Conservation (phyloP, 2,329 filamentous ascomycete genomes). For the Remersonia thermophila region DNA sequence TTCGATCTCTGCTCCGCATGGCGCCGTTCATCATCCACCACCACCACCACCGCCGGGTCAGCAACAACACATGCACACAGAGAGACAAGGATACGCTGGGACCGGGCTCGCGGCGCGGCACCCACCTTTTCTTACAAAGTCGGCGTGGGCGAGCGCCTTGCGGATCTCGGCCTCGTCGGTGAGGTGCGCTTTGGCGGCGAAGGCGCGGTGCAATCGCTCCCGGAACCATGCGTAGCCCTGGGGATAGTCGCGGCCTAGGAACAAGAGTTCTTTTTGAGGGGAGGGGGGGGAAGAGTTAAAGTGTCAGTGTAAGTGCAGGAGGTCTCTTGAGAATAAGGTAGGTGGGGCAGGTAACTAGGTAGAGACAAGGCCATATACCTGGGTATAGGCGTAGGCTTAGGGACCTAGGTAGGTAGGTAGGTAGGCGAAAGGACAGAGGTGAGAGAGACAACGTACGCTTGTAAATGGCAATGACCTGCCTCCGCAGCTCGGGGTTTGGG, state of each 20-base stretch:
- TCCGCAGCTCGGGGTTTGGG: slow-evolving; percentile 50
- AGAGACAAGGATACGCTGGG: no score
- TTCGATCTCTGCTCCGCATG: slow-evolving; percentile 60
- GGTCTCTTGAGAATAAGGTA: background rate
- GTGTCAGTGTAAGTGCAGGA: background rate
- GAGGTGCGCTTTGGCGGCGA: slow-evolving; percentile 60
- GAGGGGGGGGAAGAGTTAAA: background rate
- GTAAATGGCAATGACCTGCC: slow-evolving; percentile 74
- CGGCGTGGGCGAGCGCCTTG: slow-evolving; percentile 61
- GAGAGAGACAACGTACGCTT: slow-evolving; percentile 48
- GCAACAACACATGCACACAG: background rate
- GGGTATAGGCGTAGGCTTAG: no score
- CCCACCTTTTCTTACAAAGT: slow-evolving; percentile 83
- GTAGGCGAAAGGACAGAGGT: no score
- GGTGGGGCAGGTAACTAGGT: background rate
- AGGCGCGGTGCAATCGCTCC: slow-evolving; percentile 70
- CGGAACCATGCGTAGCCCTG: slow-evolving; percentile 72
- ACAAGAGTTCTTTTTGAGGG: slow-evolving; percentile 56
- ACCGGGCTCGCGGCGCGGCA: no score
- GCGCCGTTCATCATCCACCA: no score
- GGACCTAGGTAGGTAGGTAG: no score
- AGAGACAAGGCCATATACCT: no score
- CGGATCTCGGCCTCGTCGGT: slow-evolving; percentile 63
- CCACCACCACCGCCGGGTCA: background rate
- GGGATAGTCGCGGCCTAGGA: slow-evolving; percentile 77